These are phyloP conservation scores for Debaryomycetaceae sp. DNA, from an alignment of 1,139 yeast species.

Conservation along the genomic window DNA sequence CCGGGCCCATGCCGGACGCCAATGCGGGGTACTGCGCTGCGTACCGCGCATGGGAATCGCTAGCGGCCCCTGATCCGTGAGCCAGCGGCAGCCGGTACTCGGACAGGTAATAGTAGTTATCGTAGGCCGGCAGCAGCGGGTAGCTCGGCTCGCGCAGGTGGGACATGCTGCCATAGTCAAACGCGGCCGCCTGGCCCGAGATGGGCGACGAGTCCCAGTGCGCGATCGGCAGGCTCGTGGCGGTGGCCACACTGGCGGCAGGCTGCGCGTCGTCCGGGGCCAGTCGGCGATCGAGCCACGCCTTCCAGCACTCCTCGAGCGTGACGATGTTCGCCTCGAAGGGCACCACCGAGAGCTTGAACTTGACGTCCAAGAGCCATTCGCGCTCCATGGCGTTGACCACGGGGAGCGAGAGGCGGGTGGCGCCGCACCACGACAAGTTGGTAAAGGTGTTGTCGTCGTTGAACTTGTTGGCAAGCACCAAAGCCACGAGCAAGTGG, in stretches of 20 bases:
- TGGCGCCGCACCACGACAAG: constrained; percentile 91
- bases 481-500: constrained; percentile 56
- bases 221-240: not conserved
- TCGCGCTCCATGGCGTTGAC: constrained; percentile 60
- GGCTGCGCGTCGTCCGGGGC: not conserved
- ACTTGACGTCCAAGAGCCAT: constrained; percentile 52
- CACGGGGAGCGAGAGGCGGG: constrained; percentile 55
- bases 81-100: not conserved
- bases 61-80: too few species aligned
- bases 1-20: too few species aligned
- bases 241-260: too few species aligned
- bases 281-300: constrained; percentile 19
- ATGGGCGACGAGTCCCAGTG: not conserved
- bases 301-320: constrained; percentile 37
- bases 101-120: constrained; percentile 1
- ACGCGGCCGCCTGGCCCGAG: not conserved
- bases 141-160: not conserved
- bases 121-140: not conserved
- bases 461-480: constrained; percentile 86
- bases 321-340: constrained; percentile 30
- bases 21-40: too few species aligned
- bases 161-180: not conserved
- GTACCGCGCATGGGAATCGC: too few species aligned
- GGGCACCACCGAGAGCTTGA: constrained; percentile 38
- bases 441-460: constrained; percentile 96